A percentile compares a stretch with the other conserved stretches of the same genome.
phyloP scores from a whole-genome alignment of 164 flowering plant genomes.

The Protea cynaroides region DNA sequence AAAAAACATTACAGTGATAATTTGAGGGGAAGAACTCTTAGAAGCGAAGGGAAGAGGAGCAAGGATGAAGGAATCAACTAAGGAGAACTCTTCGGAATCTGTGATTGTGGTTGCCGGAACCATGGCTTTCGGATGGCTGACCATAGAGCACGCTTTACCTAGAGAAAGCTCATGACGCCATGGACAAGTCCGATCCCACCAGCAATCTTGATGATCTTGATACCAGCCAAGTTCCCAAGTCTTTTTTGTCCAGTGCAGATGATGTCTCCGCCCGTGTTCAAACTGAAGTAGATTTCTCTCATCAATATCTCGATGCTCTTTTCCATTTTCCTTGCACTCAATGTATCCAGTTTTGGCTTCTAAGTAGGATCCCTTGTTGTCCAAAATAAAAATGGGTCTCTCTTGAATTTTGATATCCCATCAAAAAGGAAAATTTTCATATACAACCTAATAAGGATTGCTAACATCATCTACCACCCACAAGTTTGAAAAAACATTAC shows the following conservation, averaged over 20 bases:
- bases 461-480: too few species aligned
- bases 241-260: constrained; percentile 1
- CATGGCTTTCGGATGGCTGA: constrained; percentile 61
- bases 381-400: too few species aligned
- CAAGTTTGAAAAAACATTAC: too few species aligned
- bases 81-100: constrained; percentile 29
- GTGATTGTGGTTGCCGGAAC: constrained; percentile 56
- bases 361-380: too few species aligned
- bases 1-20: too few species aligned
- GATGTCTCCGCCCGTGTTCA: not conserved
- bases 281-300: not conserved
- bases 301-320: too few species aligned
- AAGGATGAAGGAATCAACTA: constrained; percentile 21
- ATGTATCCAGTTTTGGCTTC: too few species aligned
- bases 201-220: constrained; percentile 55
- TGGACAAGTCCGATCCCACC: constrained; percentile 61
- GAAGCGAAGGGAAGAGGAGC: not conserved
- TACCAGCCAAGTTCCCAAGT: not conserved
- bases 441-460: too few species aligned
- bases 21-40: too few species aligned
- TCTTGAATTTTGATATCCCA: too few species aligned
- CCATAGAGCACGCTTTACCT: constrained; percentile 64
- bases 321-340: too few species aligned
- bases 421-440: too few species aligned
- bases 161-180: constrained; percentile 46